These are phyloP conservation scores for Pichia cephalocereana DNA, from an alignment of 805 yeast genomes.

Conservation along the genomic window DNA sequence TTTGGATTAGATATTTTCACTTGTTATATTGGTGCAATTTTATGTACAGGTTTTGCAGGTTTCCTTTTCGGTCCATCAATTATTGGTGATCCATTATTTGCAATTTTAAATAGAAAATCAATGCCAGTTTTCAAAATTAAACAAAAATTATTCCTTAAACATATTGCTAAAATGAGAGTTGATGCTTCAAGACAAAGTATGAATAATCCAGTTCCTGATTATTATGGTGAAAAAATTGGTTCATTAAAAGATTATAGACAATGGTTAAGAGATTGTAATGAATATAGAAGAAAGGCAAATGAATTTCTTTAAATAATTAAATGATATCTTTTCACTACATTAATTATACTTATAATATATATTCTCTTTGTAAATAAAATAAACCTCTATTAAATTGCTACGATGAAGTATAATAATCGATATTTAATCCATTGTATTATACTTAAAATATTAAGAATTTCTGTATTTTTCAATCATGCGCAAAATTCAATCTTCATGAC, in stretches of 20 bases:
- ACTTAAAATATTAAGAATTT: too few species aligned
- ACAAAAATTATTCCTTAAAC: constrained; percentile 67
- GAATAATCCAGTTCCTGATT: constrained; percentile 96
- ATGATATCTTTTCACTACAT: too few species aligned
- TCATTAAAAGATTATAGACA: constrained; percentile 80
- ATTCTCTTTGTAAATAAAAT: too few species aligned
- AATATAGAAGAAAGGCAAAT: constrained; percentile 73
- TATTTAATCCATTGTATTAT: too few species aligned
- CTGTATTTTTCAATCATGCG: too few species aligned
- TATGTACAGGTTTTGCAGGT: constrained; percentile 68
- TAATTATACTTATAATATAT: too few species aligned
- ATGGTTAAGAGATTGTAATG: constrained; percentile 93
- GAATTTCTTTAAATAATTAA: constrained; percentile 46
- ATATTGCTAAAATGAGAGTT: constrained; percentile 70
- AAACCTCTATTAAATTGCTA: too few species aligned
- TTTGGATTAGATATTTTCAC: constrained; percentile 87
- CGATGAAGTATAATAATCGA: too few species aligned
- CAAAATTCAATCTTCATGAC: too few species aligned
- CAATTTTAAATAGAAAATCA: constrained; percentile 37
- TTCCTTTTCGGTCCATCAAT: constrained; percentile 74
- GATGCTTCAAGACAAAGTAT: constrained; percentile 88
- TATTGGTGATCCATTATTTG: constrained; percentile 62
- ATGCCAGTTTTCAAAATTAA: constrained; percentile 44
- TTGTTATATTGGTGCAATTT: constrained; percentile 65
- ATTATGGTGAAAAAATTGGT: constrained; percentile 92